These are phyloP conservation scores for Podospora fimiseda DNA, from an alignment of 495 filamentous ascomycete genomes.

Conservation along the genomic window DNA sequence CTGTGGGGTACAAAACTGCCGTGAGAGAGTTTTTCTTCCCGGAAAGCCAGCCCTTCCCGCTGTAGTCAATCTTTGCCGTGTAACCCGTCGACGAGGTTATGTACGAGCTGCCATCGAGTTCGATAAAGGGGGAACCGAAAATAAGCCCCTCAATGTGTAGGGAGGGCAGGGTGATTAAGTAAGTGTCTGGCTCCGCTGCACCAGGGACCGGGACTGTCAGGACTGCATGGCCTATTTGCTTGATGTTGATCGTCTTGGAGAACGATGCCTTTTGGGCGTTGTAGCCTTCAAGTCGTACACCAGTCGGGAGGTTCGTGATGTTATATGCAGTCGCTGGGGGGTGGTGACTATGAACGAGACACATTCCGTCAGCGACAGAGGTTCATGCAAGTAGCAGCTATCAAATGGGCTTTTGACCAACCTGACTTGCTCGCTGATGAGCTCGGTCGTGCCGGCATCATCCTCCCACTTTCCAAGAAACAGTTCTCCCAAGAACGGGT, in stretches of 20 bases:
- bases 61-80: conserved; percentile 88
- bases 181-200: conserved; percentile 55
- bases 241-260: conserved; percentile 85
- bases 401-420: conserved; percentile 7
- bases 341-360: conserved; percentile 65
- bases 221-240: conserved; percentile 93
- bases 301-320: conserved; percentile 78
- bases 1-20: conserved; percentile 67
- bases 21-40: conserved; percentile 93
- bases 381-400: background rate
- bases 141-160: conserved; percentile 93
- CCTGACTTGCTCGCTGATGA: conserved; percentile 64
- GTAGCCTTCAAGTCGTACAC: conserved; percentile 86
- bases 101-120: conserved; percentile 73
- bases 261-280: conserved; percentile 98
- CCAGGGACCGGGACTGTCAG: conserved; percentile 60
- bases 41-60: conserved; percentile 84
- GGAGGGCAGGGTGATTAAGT: conserved; percentile 84
- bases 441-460: conserved; percentile 59
- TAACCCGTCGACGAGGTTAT: conserved; percentile 83
- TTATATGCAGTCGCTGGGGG: conserved; percentile 95
- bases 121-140: conserved; percentile 84
- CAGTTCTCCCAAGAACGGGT: conserved; percentile 85
- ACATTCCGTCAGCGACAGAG: conserved; percentile 40
- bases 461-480: conserved; percentile 87